Conservation (phyloP, 306 rosid species). For the Cotoneaster glaucophyllus region DNA sequence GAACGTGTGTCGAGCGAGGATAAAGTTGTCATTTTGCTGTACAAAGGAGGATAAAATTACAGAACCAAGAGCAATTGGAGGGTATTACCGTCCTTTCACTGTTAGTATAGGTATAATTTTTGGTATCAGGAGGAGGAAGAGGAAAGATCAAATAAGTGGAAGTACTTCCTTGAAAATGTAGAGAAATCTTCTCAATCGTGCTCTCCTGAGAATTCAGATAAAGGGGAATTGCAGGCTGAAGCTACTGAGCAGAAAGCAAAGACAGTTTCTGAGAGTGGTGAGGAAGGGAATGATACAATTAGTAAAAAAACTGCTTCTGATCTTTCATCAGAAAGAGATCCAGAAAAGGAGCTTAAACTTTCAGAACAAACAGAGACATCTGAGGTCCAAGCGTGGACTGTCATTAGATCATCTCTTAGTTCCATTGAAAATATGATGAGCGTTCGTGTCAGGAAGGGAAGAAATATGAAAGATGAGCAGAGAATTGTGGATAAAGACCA, state of each 20-base stretch:
- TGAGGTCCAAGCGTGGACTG: constrained; percentile 55
- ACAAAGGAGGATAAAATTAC: too few species aligned
- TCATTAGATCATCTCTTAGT: constrained; percentile 54
- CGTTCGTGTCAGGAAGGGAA: constrained; percentile 44
- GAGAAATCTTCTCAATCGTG: constrained; percentile 28
- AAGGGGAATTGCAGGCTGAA: constrained; percentile 33
- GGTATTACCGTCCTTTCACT: too few species aligned
- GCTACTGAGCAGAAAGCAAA: constrained; percentile 35
- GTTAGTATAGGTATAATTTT: too few species aligned
- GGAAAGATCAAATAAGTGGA: constrained; percentile 77
- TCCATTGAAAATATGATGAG: constrained; percentile 56
- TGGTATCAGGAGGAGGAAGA: constrained; percentile 79
- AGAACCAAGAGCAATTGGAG: too few species aligned
- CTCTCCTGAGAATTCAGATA: constrained; percentile 31
- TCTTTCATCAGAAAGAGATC: constrained; percentile 33
- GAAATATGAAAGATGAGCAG: constrained; percentile 28
- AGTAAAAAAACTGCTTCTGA: constrained; percentile 25
- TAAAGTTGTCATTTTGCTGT: too few species aligned
- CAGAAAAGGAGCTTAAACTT: constrained; percentile 31
- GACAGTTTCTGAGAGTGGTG: constrained; percentile 22
- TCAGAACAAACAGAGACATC: constrained; percentile 39
- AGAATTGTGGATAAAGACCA: constrained; percentile 23
- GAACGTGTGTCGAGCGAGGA: too few species aligned
- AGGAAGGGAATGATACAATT: constrained; percentile 34
- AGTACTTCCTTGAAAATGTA: constrained; percentile 54